A percentile compares a stretch with the other conserved stretches of the same genome.
phyloP scores from a whole-genome alignment of 2,329 filamentous ascomycete genomes.

The Orbilia blumenaviensis region DNA sequence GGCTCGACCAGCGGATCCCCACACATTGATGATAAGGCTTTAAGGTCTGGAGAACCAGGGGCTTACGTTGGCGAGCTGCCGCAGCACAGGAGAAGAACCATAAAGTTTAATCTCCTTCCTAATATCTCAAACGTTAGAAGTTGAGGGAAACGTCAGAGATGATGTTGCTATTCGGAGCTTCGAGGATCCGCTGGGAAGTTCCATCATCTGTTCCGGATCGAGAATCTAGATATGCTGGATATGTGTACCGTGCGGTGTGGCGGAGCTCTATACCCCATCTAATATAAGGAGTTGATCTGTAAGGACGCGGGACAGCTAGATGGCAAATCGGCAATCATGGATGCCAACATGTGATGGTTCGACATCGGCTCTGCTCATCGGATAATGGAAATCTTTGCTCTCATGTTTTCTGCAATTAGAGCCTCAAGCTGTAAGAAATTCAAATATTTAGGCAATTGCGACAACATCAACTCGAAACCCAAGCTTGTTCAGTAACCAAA shows the following conservation, averaged over 20 bases:
- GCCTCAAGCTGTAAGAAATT: slow-evolving; percentile 3
- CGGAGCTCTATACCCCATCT: slow-evolving; percentile 18
- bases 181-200: slow-evolving; percentile 14
- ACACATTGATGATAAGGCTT: slow-evolving; percentile 7
- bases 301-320: slow-evolving; percentile 9
- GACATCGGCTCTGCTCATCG: not conserved
- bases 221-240: not conserved
- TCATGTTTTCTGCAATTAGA: not conserved
- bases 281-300: slow-evolving; percentile 23
- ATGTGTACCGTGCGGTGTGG: slow-evolving; percentile 19
- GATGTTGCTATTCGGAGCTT: slow-evolving; percentile 14
- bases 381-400: not conserved
- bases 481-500: slow-evolving; percentile 1
- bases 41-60: not conserved
- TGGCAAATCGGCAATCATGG: slow-evolving; percentile 5
- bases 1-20: slow-evolving; percentile 35
- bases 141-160: not conserved
- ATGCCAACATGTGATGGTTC: not conserved
- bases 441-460: slow-evolving; percentile 18
- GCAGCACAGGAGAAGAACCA: slow-evolving; percentile 20
- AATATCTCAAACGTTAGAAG: slow-evolving; percentile 11
- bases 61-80: slow-evolving; percentile 36
- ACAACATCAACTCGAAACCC: slow-evolving; percentile 22
- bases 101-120: not conserved
- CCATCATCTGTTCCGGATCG: not conserved